phyloP scores from a whole-genome alignment of 345 rosid species.

The Arabis alpina region DNA sequence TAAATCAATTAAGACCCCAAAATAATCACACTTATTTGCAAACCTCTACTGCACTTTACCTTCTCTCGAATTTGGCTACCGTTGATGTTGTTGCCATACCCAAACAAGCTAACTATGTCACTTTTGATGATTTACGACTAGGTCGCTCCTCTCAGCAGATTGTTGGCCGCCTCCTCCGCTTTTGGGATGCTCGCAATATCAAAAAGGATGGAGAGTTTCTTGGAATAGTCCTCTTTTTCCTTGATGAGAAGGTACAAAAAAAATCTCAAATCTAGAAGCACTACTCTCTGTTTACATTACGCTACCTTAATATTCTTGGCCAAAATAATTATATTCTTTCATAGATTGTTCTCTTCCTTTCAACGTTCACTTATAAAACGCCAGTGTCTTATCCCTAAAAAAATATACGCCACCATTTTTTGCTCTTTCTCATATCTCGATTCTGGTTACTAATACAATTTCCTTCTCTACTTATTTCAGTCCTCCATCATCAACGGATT shows the following conservation, averaged over 20 bases:
- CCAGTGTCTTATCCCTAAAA: too few species aligned
- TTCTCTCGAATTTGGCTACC: background rate
- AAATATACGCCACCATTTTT: too few species aligned
- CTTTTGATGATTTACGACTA: background rate
- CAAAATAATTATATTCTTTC: too few species aligned
- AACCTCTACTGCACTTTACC: background rate
- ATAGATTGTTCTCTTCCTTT: too few species aligned
- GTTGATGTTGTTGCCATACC: background rate
- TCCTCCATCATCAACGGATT: background rate
- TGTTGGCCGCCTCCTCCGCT: background rate
- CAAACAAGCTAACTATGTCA: background rate
- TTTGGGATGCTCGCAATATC: background rate
- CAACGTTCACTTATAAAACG: too few species aligned
- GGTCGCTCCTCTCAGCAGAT: background rate
- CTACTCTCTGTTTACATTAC: too few species aligned
- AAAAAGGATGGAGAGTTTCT: background rate
- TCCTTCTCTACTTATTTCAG: background rate
- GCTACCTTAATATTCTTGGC: too few species aligned
- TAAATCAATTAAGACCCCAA: too few species aligned
- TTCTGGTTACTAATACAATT: too few species aligned
- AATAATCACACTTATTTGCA: too few species aligned
- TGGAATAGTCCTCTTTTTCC: background rate
- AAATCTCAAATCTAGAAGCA: too few species aligned
- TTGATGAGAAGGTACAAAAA: constrained; percentile 33
- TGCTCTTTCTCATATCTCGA: too few species aligned